Evolutionary conservation across 257 asterid species (phyloP).

Genomic region (Solanum bulbocastanum): DNA sequence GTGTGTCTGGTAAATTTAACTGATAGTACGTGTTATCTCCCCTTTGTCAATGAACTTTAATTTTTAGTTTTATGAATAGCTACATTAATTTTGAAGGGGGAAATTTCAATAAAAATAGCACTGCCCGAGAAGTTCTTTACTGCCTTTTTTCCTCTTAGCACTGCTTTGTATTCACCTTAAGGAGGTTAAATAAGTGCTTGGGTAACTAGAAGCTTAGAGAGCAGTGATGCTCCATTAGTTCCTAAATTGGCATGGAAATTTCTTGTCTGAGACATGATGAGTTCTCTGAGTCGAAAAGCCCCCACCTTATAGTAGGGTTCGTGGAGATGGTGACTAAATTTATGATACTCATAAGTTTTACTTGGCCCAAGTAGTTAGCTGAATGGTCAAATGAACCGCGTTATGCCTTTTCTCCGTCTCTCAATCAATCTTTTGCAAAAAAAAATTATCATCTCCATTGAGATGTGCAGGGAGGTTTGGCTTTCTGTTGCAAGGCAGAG

Average conservation of each 20-base stretch:
- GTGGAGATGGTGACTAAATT: not conserved
- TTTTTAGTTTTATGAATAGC: not conserved
- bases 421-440: not conserved
- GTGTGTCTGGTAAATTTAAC: not conserved
- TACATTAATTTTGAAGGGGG: not conserved
- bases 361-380: not conserved
- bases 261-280: not conserved
- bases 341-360: not conserved
- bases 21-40: not conserved
- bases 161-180: not conserved
- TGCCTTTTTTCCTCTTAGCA: not conserved
- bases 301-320: not conserved
- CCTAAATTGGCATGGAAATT: not conserved
- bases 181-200: not conserved
- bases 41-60: not conserved
- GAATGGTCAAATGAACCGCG: not conserved
- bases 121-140: not conserved
- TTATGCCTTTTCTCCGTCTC: not conserved
- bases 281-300: not conserved
- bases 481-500: not conserved
- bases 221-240: not conserved
- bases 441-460: not conserved
- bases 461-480: not conserved
- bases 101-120: not conserved
- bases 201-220: not conserved